Evolutionary conservation across 305 asterid species (phyloP).

Genomic region (Ajuga reptans): DNA sequence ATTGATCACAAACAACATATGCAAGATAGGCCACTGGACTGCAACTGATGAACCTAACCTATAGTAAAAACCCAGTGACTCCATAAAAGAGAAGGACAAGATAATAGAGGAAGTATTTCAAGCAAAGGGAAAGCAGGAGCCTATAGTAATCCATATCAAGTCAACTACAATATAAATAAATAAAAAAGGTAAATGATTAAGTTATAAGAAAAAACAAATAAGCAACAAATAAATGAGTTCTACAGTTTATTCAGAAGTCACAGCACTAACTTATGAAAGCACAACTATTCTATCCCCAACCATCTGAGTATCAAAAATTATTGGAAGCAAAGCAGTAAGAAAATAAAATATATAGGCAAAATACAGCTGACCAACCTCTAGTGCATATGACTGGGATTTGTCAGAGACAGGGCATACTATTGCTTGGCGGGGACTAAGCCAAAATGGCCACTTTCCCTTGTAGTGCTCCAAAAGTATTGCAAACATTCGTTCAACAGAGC

Average conservation of each 20-base stretch:
- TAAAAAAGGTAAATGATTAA: neutral
- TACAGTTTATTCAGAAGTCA: neutral
- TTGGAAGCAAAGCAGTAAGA: neutral
- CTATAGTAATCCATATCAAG: neutral
- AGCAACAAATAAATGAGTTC: neutral
- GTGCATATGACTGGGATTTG: constrained; percentile 63
- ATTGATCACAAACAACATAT: neutral
- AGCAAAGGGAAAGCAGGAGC: neutral
- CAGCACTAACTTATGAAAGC: neutral
- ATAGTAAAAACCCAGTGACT: neutral
- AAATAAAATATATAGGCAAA: neutral
- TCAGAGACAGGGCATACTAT: constrained; percentile 88
- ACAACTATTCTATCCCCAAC: neutral
- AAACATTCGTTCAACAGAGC: constrained; percentile 87
- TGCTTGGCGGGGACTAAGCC: constrained; percentile 94
- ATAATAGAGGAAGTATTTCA: neutral
- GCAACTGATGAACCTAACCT: neutral
- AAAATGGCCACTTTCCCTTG: constrained; percentile 93
- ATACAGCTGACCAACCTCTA: constrained; percentile 40
- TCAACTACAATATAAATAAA: neutral
- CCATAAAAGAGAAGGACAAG: neutral
- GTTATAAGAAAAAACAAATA: neutral
- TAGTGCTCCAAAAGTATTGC: constrained; percentile 84
- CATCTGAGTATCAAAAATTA: neutral
- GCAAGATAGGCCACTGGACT: neutral